These are phyloP conservation scores for Monosporozyma yasuniensis DNA, from an alignment of 805 yeast species.

Conservation along the genomic window DNA sequence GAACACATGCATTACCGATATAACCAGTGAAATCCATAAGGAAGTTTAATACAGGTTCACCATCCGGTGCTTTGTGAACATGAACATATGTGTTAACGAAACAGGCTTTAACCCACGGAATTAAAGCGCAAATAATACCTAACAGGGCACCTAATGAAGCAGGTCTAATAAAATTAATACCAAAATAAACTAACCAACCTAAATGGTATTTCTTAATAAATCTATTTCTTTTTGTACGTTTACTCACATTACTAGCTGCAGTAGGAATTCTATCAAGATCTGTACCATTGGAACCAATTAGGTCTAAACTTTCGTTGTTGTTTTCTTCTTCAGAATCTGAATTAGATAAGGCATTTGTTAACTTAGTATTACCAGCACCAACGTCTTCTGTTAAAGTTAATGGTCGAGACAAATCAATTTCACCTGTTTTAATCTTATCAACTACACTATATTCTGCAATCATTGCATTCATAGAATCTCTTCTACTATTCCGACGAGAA, in stretches of 20 bases:
- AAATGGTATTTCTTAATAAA: slow-evolving; percentile 25
- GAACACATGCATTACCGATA: slow-evolving; percentile 82
- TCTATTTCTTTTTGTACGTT: slow-evolving; percentile 12
- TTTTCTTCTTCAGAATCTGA: slow-evolving; percentile 1
- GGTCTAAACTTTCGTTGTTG: slow-evolving; percentile 1
- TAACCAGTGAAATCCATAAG: slow-evolving; percentile 73
- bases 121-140: slow-evolving; percentile 60
- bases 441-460: slow-evolving; percentile 35
- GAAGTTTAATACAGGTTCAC: slow-evolving; percentile 73
- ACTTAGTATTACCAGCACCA: slow-evolving; percentile 15
- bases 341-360: slow-evolving; percentile 4
- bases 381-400: slow-evolving; percentile 24
- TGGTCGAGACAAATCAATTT: slow-evolving; percentile 26
- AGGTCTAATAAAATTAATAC: slow-evolving; percentile 55
- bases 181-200: slow-evolving; percentile 30
- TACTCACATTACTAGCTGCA: slow-evolving; percentile 6
- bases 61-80: slow-evolving; percentile 76
- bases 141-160: slow-evolving; percentile 62
- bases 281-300: neutral
- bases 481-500: neutral
- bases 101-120: slow-evolving; percentile 77
- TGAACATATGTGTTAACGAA: slow-evolving; percentile 44
- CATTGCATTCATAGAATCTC: slow-evolving; percentile 16
- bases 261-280: slow-evolving; percentile 11
- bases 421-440: slow-evolving; percentile 22